Evolutionary conservation across 2,329 filamentous ascomycete species (phyloP), one percentile per base, ranked within the genome.

Genomic region (Claviceps cyperi): DNA sequence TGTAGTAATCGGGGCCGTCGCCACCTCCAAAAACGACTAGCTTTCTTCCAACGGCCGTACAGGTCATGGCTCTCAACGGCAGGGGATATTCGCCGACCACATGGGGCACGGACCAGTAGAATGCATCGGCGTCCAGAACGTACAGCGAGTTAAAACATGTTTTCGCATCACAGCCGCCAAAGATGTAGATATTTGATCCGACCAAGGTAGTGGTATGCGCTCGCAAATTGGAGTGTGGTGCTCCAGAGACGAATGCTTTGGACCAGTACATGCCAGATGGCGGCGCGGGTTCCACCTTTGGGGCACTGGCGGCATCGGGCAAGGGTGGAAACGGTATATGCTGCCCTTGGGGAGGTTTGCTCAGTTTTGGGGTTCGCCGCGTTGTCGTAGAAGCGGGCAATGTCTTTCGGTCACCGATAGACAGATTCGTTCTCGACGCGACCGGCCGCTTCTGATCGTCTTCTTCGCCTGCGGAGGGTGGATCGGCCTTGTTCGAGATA

Each of bases 221-320:
- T 50, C 81, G 74, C 51, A 84, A 65, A 22, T 77, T 73, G 15
- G 77, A 76, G 59, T 81, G 79, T 39, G 78, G 68, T 24, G 72
- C 68, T 24, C 81, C 81, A 2, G 80, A 83, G n/a, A 77, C 72
- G 7, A 76, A 77, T 9, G 81, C 80, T 37, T 72, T 74, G 49
- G 79, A 83, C 80, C 81, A 84, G 67, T 85, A 85, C 81, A 85
- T 84, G 58, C 81, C 81, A 46, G 78, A 81, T 17, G 81, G 76
- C 24, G 81, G 81, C 15, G 81, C 80, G 3, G 75, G 69, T 9
- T 74, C 70, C 17, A 84, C 79, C 51, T 83, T 75, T 5, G 78
- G 74, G 1, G 76, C 76, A 24, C 73, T 74, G 44, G 67, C 68
- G 11, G 76, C 71, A 56, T 79, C 73, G 37, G 73, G 74, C 4